Evolutionary conservation across 2,329 filamentous ascomycete species (phyloP).

Genomic region (Sclerotinia borealis): DNA sequence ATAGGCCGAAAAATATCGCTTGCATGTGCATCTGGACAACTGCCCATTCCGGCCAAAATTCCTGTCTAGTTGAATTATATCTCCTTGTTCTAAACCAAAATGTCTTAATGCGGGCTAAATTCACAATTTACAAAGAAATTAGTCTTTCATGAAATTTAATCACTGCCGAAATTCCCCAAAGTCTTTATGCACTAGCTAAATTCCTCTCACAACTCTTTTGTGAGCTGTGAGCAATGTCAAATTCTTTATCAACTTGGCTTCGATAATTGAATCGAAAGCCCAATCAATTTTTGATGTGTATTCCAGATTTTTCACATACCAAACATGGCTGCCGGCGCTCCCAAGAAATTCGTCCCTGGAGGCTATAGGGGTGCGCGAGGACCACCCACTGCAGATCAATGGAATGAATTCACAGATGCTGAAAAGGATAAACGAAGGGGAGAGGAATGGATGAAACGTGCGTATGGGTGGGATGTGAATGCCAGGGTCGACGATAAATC

Average conservation of each 20-base stretch:
- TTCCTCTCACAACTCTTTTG: too few species aligned
- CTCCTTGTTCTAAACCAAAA: background rate
- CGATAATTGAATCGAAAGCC: background rate
- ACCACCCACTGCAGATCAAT: background rate
- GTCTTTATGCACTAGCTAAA: background rate
- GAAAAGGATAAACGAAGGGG: background rate
- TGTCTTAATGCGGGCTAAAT: background rate
- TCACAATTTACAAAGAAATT: background rate
- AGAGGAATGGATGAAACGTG: background rate
- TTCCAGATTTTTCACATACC: background rate
- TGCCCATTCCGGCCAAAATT: background rate
- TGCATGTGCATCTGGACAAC: too few species aligned
- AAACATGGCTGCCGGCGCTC: background rate
- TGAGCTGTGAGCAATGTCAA: background rate
- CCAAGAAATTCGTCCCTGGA: background rate
- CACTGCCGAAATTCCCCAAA: too few species aligned
- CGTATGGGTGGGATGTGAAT: background rate
- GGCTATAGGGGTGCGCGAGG: background rate
- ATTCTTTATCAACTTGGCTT: background rate
- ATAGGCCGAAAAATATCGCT: too few species aligned
- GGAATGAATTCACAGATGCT: background rate
- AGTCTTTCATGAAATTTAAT: too few species aligned
- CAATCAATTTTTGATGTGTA: background rate
- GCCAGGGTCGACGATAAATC: accelerated
- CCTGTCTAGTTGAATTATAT: background rate